Evolutionary conservation across 148 eudicot genomes (phyloP).

Genomic region (Cornus suecica): DNA sequence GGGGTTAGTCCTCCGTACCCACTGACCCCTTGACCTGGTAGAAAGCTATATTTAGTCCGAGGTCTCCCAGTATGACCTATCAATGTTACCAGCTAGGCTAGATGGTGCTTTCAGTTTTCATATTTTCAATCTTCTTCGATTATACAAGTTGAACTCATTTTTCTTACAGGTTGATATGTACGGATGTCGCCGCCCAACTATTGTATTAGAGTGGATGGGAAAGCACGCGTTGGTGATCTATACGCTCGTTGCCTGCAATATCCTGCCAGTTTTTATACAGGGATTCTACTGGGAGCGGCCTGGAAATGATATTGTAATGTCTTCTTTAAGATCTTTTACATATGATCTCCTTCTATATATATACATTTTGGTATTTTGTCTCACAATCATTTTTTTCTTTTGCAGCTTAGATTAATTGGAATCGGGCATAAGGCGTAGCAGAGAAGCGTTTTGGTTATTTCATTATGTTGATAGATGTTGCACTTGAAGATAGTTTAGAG

Average conservation of each 20-base stretch:
- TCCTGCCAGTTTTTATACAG: constrained; percentile 16
- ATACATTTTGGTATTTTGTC: not conserved
- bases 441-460: not conserved
- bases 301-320: constrained; percentile 16
- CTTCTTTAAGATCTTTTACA: not conserved
- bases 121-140: too few relatives aligned
- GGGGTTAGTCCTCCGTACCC: too few relatives aligned
- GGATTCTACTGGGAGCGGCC: constrained; percentile 22
- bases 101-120: too few relatives aligned
- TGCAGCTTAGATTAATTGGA: constrained; percentile 20
- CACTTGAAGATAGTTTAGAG: too few relatives aligned
- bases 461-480: too few relatives aligned
- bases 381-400: not conserved
- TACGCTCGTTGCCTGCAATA: constrained; percentile 21
- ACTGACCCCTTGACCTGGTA: too few relatives aligned
- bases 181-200: constrained; percentile 9
- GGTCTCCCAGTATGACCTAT: too few relatives aligned
- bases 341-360: too few relatives aligned
- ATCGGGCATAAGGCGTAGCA: constrained; percentile 1
- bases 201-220: constrained; percentile 27
- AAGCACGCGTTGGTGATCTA: constrained; percentile 19
- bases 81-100: too few relatives aligned
- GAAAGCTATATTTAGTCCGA: too few relatives aligned
- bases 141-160: not conserved
- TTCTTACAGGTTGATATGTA: constrained; percentile 19